Evolutionary conservation across 2,329 filamentous ascomycete genomes (phyloP), one percentile per base, ranked within the genome.

Genomic region (Colletotrichum viniferum): DNA sequence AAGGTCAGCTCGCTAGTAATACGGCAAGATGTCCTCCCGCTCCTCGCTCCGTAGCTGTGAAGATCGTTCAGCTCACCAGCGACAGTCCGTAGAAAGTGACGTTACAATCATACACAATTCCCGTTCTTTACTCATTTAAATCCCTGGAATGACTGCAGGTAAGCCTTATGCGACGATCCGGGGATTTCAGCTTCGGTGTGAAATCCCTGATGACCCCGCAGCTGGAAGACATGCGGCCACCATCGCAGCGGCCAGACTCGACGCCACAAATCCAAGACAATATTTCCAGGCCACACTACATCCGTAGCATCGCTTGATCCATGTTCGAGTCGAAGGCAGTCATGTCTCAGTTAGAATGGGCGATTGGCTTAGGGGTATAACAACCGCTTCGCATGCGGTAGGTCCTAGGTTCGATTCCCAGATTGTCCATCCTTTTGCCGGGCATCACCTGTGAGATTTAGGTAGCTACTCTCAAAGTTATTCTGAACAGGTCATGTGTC

Each of bases 241-340:
- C 43, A 67, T 5, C 12, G 21, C 48, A 16, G 26, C 21, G 28
- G 21, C 28, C 18, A 36, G 21, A 16, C 63, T 28, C n/a, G 7
- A 55, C 63, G 63, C 63, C 63, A 66, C 38, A 21, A 66, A 48
- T 13, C 38, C 38, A 14, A n/a, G 24, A 55, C 38, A 60, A 12
- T 38, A 18, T 26, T 34, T 28, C n/a, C 13, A 32, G 1, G 21
- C 24, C 34, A 52, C 14, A 1, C 18, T 9, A 48, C 12, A 28
- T 30, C 16, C 24, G 4, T 36, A 14, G 12, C 2, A 21, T 28
- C 26, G 18, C 4, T 32, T 34, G 5, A 32, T 24, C 16, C 28
- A n/a, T 10, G 0, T 7, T 61, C 18, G 3, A 60, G 0, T 3
- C 5, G 0, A n/a, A 28, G 14, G 26, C 18, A 1, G 1, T 0